A percentile compares a stretch with the other conserved stretches of the same genome.
phyloP scores from a whole-genome alignment of 1,284 basidiomycete genomes.

The Tilletia caries region DNA sequence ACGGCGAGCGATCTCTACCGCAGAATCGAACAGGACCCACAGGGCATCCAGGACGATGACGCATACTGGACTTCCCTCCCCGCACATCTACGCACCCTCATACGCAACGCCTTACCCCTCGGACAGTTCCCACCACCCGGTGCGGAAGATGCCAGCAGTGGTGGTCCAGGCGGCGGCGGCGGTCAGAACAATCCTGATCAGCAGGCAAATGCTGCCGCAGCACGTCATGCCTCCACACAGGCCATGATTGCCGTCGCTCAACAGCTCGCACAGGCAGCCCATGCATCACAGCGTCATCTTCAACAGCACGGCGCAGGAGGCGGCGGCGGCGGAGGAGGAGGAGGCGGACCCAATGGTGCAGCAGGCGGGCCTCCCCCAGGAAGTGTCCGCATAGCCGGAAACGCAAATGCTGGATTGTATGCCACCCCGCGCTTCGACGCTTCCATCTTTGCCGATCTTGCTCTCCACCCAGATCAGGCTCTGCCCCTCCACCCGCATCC shows the following conservation, averaged over 20 bases:
- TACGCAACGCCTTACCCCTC: conserved; percentile 60
- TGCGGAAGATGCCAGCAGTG: conserved; percentile 27
- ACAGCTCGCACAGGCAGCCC: conserved; percentile 50
- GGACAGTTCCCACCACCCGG: conserved; percentile 42
- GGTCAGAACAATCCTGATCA: not conserved
- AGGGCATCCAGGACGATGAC: conserved; percentile 57
- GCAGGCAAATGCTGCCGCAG: conserved; percentile 5
- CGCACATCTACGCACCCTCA: conserved; percentile 61
- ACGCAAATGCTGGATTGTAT: conserved; percentile 21
- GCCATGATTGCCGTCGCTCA: conserved; percentile 54
- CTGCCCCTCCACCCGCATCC: conserved; percentile 38
- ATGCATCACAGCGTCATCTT: conserved; percentile 47
- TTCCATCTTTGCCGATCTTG: conserved; percentile 47
- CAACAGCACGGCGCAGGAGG: conserved; percentile 15
- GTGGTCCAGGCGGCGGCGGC: not conserved
- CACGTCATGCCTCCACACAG: conserved; percentile 44
- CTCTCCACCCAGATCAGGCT: conserved; percentile 39
- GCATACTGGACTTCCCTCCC: conserved; percentile 63
- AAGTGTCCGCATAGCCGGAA: conserved; percentile 37
- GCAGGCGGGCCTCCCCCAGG: not conserved
- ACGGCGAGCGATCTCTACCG: conserved; percentile 52
- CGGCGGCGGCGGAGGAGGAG: not conserved
- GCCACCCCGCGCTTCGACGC: conserved; percentile 47
- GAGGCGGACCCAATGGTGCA: not conserved
- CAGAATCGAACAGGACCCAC: conserved; percentile 50